Evolutionary conservation across 805 yeast genomes (phyloP).

Genomic region (Debaryomyces prosopidis): DNA sequence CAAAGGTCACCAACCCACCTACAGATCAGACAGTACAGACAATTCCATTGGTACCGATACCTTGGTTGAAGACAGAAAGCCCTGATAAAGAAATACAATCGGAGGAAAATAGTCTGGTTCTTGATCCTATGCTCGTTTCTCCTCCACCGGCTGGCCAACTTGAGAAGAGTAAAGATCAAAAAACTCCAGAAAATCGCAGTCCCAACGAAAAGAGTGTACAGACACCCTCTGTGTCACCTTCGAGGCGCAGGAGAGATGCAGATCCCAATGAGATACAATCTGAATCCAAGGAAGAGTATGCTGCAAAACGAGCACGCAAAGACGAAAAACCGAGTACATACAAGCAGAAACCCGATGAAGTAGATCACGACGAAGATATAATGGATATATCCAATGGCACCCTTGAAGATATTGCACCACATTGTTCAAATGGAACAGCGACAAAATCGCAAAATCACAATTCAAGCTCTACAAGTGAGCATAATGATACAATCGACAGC

Average conservation of each 20-base stretch:
- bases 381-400: conserved; percentile 11
- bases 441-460: not conserved
- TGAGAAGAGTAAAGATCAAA: not conserved
- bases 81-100: not conserved
- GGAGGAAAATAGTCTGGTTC: not conserved
- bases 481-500: not conserved
- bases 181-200: not conserved
- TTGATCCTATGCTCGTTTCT: conserved; percentile 1
- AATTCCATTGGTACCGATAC: not conserved
- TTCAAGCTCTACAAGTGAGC: not conserved
- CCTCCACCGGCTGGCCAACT: not conserved
- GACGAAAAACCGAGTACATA: not conserved
- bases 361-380: conserved; percentile 7
- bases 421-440: not conserved
- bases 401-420: not conserved
- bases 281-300: not conserved
- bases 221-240: conserved; percentile 1
- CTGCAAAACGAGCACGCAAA: not conserved
- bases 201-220: not conserved
- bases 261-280: not conserved
- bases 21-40: conserved; percentile 3
- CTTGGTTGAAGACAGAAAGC: not conserved
- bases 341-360: not conserved
- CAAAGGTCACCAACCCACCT: not conserved
- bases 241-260: conserved; percentile 1